phyloP scores from a whole-genome alignment of 2,329 filamentous ascomycete genomes.

The Exophiala xenobiotica region DNA sequence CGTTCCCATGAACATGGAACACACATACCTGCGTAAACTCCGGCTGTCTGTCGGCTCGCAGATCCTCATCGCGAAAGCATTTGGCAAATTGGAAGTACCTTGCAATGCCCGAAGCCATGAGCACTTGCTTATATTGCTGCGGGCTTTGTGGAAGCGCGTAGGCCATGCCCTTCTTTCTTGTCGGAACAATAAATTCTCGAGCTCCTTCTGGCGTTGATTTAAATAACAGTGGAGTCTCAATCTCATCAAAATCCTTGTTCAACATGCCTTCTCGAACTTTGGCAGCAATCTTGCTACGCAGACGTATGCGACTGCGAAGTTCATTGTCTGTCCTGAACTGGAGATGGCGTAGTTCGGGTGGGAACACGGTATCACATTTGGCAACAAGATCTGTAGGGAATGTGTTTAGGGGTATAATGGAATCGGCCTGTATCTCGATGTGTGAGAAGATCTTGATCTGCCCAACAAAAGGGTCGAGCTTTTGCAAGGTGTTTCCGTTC shows the following conservation, averaged over 20 bases:
- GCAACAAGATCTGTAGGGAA: conserved; percentile 77
- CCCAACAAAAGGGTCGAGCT: conserved; percentile 28
- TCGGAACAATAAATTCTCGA: conserved; percentile 90
- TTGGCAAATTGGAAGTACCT: conserved; percentile 90
- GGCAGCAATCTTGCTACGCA: conserved; percentile 63
- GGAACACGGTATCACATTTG: conserved; percentile 70
- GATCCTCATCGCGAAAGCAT: conserved; percentile 93
- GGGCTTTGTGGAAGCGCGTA: conserved; percentile 95
- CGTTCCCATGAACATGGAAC: not conserved
- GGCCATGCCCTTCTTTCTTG: conserved; percentile 69
- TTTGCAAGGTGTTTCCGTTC: conserved; percentile 14
- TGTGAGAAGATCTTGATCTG: conserved; percentile 29
- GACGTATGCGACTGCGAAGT: conserved; percentile 66
- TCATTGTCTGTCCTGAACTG: conserved; percentile 74
- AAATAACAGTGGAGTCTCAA: conserved; percentile 93
- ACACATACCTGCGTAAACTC: conserved; percentile 82
- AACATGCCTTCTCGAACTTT: conserved; percentile 57
- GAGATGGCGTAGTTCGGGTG: conserved; percentile 73
- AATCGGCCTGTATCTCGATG: conserved; percentile 62
- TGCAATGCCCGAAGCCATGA: conserved; percentile 84
- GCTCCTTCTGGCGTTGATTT: conserved; percentile 97
- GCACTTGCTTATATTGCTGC: conserved; percentile 96
- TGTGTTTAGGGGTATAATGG: conserved; percentile 67
- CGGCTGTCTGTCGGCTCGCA: conserved; percentile 87
- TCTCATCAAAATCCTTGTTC: conserved; percentile 65